A percentile compares a stretch with the other conserved stretches of the same genome.
Evolutionary conservation across 345 rosid species (phyloP).

Genomic region (Garcia nutans): DNA sequence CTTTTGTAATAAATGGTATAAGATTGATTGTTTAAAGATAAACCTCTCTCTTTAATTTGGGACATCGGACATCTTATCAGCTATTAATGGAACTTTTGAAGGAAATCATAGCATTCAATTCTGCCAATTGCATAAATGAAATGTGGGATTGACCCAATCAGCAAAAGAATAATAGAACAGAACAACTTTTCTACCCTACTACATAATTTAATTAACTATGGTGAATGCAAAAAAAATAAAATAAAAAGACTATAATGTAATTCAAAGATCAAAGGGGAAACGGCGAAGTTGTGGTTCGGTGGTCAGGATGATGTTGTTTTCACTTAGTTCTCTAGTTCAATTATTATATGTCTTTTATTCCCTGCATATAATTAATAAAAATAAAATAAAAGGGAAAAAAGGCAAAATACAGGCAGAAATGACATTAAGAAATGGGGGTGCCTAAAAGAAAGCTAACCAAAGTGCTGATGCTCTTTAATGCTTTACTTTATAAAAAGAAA

Average conservation of each 20-base stretch:
- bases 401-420: background rate
- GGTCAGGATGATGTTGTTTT: no score
- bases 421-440: constrained; percentile 12
- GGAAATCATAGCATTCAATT: constrained; percentile 18
- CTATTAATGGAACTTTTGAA: constrained; percentile 13
- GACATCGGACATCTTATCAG: constrained; percentile 1
- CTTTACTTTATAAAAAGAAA: constrained; percentile 32
- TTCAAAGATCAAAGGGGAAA: no score
- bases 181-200: constrained; percentile 1
- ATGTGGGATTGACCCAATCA: background rate
- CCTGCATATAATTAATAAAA: background rate
- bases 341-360: no score
- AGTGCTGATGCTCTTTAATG: constrained; percentile 17
- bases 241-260: background rate
- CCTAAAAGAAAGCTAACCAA: constrained; percentile 25
- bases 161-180: background rate
- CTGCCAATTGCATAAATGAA: constrained; percentile 16
- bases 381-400: background rate
- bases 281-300: no score
- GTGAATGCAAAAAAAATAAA: background rate
- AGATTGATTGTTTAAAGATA: constrained; percentile 12
- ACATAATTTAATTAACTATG: background rate
- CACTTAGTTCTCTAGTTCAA: no score
- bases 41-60: background rate
- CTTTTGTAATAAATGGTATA: constrained; percentile 1